Evolutionary conservation across 164 flowering plant species (phyloP).

Genomic region (Saururus chinensis): DNA sequence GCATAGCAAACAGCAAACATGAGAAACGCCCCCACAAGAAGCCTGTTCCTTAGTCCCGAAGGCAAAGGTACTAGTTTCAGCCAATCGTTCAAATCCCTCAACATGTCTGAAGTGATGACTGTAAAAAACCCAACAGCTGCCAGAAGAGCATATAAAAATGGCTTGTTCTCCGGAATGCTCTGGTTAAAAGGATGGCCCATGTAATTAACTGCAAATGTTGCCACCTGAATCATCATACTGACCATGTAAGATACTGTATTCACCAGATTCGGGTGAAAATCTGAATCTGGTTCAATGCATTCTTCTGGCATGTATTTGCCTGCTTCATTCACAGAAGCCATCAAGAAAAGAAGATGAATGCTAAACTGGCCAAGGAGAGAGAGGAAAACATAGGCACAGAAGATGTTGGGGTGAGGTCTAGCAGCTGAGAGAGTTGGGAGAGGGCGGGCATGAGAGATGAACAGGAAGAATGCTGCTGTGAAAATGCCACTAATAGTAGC

Average conservation of each 20-base stretch:
- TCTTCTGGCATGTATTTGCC: slow-evolving; percentile 93
- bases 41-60: slow-evolving; percentile 43
- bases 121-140: slow-evolving; percentile 73
- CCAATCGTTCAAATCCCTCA: slow-evolving; percentile 76
- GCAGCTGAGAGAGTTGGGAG: slow-evolving; percentile 73
- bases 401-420: slow-evolving; percentile 83
- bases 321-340: slow-evolving; percentile 82
- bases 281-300: slow-evolving; percentile 91
- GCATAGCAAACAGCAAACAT: slow-evolving; percentile 59
- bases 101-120: slow-evolving; percentile 66
- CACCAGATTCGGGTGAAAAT: slow-evolving; percentile 86
- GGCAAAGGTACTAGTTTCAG: slow-evolving; percentile 83
- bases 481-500: slow-evolving; percentile 94
- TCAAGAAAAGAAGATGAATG: slow-evolving; percentile 61
- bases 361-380: slow-evolving; percentile 90
- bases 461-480: slow-evolving; percentile 94
- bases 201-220: slow-evolving; percentile 95
- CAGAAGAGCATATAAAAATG: slow-evolving; percentile 63
- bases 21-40: slow-evolving; percentile 61
- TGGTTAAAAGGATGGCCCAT: slow-evolving; percentile 99
- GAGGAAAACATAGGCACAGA: slow-evolving; percentile 74
- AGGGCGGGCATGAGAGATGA: slow-evolving; percentile 92
- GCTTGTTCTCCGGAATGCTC: slow-evolving; percentile 78
- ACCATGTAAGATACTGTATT: slow-evolving; percentile 99
- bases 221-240: slow-evolving; percentile 92